Base-by-base conservation (phyloP, 306 rosid genomes). In the Carpinus viminea region DNA sequence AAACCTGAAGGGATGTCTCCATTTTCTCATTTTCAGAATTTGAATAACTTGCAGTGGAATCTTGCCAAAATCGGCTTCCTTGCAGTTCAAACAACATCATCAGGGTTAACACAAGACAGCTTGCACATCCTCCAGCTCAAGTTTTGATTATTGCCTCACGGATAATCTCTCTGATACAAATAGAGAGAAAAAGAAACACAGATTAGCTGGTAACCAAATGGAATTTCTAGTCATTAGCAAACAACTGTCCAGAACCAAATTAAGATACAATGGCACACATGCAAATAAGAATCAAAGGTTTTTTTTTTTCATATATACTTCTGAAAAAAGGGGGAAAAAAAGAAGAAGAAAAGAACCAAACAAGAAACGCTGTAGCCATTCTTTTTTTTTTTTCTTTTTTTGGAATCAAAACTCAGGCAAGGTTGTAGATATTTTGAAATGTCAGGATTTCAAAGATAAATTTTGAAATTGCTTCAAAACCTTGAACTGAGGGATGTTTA, bases 91-190 rank as follows among this genome's bases (percentile, higher is more conserved):
- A 12, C 68, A 21, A 50, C 20, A 8, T 5, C n/a, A 1, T 5
- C n/a, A 1, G 54, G 36, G 17, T 34, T 64, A 41, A 18, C 47
- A 7, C 12, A 64, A 74, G 45, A 7, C n/a, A 31, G 74, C 62
- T 66, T 73, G 57, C 53, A 26, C 66, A 77, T 82, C 79, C 31
- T 68, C 78, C 85, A 59, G 64, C 76, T 68, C 34, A 55, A 55
- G 65, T 60, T 47, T 38, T 81, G 83, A 77, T 79, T 56, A 75
- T 75, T 55, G 81, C 83, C 83, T 89, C 69, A 88, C 76, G 0
- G 98, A 93, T 78, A 93, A 78, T 83, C 98, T 87, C 83, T 93
- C 98, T 93, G 94, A 78, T 80, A 43, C 78, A 79, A 12, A 7
- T 56, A 64, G 65, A 45, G 66, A 43, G 46, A 74, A 80, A 71